Base-by-base conservation (phyloP, 805 yeast genomes). In the Lipomyces japonicus region DNA sequence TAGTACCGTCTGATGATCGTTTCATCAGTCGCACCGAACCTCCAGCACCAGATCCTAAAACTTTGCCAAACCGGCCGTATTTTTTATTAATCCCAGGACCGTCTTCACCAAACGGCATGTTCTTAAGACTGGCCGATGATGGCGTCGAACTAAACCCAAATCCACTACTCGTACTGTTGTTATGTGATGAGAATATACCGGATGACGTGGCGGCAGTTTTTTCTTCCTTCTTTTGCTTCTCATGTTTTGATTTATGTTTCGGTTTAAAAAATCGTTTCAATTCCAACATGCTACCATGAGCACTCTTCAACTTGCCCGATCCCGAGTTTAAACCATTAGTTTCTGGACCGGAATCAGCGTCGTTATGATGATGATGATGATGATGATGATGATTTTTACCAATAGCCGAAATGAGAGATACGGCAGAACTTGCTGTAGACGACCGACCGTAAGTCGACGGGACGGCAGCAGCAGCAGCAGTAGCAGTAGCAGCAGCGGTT, bases 1-100 rank as follows among this genome's bases (percentile, higher is more conserved):
- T 65, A 53, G 78, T 75, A 22, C 79, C 76, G 57, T 81, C 82
- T 0, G 76, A 65, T 26, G 78, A 74, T 45, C 84, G 76, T 51
- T 79, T 78, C 51, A 89, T 84, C 46, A 87, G 75, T 37, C 84
- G 77, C n/a, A 90, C 97, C 0, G 93, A 83, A 1, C 97, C 97
- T 22, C 95, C 90, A 1, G 97, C 97, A 12, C 97, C 97, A 50
- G 90, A 81, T 21, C 97, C 97, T 43, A 88, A 71, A 21, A 83
- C 72, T 55, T 77, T 76, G 10, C 95, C 95, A 1, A 82, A 77
- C 22, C 80, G 74, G 36, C 95, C 93, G 67, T 87, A 88, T 60
- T 84, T 82, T 46, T 79, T 75, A 49, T 79, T 65, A 38, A 78
- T 62, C 78, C 57, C 45, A 9, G 57, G 66, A 9, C 70, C 70